Base-by-base conservation (phyloP, 768 basidiomycete species). In the Rhizopogon sp. region DNA sequence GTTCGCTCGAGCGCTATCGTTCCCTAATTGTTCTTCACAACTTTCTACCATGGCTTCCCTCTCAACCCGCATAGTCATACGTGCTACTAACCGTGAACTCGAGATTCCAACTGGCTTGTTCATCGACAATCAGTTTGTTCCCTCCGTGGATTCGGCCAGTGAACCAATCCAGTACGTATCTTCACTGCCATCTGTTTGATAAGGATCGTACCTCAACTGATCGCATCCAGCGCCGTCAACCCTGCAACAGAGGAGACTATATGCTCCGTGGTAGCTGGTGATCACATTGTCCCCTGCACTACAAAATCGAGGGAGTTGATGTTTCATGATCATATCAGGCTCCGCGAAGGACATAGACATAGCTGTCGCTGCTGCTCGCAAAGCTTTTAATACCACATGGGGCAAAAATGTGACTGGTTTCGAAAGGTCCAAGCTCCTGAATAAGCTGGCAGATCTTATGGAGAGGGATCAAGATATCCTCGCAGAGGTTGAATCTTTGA, bases 61-160 rank as follows among this genome's bases (percentile, higher is more conserved):
- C 22, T 60, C 68, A 50, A 72, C 68, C 51, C 72, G 67, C 37
- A 58, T 85, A 45, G 62, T 66, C 50, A 62, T 83, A 54, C 70
- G 76, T 31, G 64, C 69, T 50, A 67, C 73, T 28, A 72, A 75
- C 52, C 82, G 79, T 67, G 65, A 74, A 62, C 74, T 91, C 49
- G 74, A 74, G 37, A 77, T 94, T 39, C 85, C 86, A 9, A 91
- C 89, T 6, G 92, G 92, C 16, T 78, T 96, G 25, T 98, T 91
- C 75, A 94, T 98, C 72, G 85, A 94, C 76, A 92, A 91, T 67
- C 80, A 93, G 65, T 95, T 93, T 63, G 87, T 90, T 29, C 68
- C 83, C n/a, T 90, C 88, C 6, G 76, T 79, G 25, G 87, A 90
- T 62, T 87, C 83, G 33, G 33, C 47, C 16, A 64, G 73, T 13